Percentiles rank a stretch among this genome's conserved stretches.
These are phyloP conservation scores for Cercospora nicotianae DNA, from an alignment of 2,329 filamentous ascomycete species.

Conservation along the genomic window DNA sequence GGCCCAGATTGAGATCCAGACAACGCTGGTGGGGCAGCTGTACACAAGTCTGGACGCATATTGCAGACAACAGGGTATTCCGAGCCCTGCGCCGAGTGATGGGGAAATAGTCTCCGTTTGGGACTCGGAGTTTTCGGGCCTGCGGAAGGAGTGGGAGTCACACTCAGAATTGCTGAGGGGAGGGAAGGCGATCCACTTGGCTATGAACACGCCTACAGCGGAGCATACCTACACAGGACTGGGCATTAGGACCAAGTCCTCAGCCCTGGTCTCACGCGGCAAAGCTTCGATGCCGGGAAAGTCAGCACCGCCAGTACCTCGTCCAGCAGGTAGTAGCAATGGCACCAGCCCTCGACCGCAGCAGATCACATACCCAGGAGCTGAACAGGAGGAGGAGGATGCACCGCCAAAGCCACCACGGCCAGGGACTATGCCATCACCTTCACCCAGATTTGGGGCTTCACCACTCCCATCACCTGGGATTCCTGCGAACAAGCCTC, in stretches of 20 bases:
- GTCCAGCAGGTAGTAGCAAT: conserved; percentile 7
- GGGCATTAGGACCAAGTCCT: conserved; percentile 46
- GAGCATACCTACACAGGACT: conserved; percentile 50
- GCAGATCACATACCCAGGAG: conserved; percentile 9
- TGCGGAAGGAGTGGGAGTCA: conserved; percentile 66
- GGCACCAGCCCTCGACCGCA: conserved; percentile 9
- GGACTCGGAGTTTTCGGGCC: conserved; percentile 62
- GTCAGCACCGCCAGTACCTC: conserved; percentile 7
- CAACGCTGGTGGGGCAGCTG: conserved; percentile 71
- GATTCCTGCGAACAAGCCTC: conserved; percentile 31
- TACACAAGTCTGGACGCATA: conserved; percentile 77
- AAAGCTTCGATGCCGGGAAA: conserved; percentile 17
- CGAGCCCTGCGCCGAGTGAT: conserved; percentile 70
- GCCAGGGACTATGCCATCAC: conserved; percentile 28
- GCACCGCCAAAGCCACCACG: conserved; percentile 39
- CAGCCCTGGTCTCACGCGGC: conserved; percentile 7
- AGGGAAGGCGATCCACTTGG: conserved; percentile 65
- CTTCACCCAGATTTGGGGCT: conserved; percentile 12
- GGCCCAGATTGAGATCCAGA: conserved; percentile 73
- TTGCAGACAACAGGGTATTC: conserved; percentile 67
- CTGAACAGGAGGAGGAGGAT: conserved; percentile 35
- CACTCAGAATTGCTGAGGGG: conserved; percentile 61
- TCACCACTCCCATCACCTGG: conserved; percentile 19
- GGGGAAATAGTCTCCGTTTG: conserved; percentile 68
- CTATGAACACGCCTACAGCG: conserved; percentile 51